Percentiles rank a stretch among this genome's conserved stretches.
phyloP scores from a whole-genome alignment of 2,329 filamentous ascomycete species.

The Arachnopeziza araneosa region DNA sequence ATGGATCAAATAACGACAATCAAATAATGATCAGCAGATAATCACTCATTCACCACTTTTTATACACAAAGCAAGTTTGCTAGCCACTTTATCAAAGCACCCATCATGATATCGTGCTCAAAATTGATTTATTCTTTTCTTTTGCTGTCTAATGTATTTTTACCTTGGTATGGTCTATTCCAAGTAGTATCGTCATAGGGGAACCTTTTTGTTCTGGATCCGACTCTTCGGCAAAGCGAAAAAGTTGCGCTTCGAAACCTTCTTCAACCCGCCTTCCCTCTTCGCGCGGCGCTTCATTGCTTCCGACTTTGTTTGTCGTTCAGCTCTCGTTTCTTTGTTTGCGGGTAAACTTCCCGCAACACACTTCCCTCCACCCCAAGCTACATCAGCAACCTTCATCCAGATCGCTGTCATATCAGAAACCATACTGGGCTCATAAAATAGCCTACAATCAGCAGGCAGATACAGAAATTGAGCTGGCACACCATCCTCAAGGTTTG shows the following conservation, averaged over 20 bases:
- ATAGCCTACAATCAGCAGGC: constrained; percentile 55
- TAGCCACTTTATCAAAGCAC: no score
- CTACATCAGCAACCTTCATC: constrained; percentile 36
- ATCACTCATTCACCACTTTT: not conserved
- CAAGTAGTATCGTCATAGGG: not conserved
- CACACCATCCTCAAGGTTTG: constrained; percentile 30
- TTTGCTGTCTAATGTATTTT: not conserved
- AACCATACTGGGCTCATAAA: constrained; percentile 49
- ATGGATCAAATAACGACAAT: no score
- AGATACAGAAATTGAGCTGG: constrained; percentile 57
- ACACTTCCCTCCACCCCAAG: constrained; percentile 36
- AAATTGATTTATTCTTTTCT: not conserved
- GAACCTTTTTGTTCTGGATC: not conserved
- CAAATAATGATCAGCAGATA: no score
- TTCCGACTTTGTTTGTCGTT: constrained; percentile 12
- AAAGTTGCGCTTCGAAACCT: not conserved
- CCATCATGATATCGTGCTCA: not conserved
- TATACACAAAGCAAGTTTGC: no score
- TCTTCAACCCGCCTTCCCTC: not conserved
- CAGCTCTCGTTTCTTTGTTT: constrained; percentile 6
- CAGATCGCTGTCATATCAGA: constrained; percentile 45
- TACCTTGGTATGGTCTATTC: not conserved
- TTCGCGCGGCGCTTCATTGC: constrained; percentile 10
- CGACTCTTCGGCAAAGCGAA: constrained; percentile 1
- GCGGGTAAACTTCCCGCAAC: constrained; percentile 19